Conservation (phyloP, 164 flowering plant genomes). For the Tetrastigma voinierianum region DNA sequence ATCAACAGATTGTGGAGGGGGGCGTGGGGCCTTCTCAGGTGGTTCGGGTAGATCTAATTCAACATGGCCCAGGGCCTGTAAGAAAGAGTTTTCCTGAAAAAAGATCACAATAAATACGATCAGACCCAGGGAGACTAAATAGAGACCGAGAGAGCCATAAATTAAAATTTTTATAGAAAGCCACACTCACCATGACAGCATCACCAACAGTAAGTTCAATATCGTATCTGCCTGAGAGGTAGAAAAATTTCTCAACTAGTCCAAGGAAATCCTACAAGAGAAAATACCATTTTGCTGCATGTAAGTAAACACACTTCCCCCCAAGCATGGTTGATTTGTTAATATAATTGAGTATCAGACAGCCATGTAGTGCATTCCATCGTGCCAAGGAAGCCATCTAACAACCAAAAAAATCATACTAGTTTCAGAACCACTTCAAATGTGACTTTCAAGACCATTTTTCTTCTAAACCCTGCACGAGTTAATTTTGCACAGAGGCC, state of each 20-base stretch:
- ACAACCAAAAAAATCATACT: too few species aligned
- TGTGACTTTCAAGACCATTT: too few species aligned
- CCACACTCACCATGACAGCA: constrained; percentile 72
- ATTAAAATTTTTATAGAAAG: not conserved
- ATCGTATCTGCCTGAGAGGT: constrained; percentile 89
- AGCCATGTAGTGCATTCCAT: not conserved
- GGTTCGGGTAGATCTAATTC: constrained; percentile 94
- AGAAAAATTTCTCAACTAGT: constrained; percentile 88
- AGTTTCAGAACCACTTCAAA: too few species aligned
- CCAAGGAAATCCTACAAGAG: constrained; percentile 82
- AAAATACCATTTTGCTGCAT: constrained; percentile 4
- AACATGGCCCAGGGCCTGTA: constrained; percentile 60
- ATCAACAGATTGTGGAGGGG: constrained; percentile 74
- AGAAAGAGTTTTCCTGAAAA: constrained; percentile 91
- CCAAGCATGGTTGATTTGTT: not conserved
- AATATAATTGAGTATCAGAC: not conserved
- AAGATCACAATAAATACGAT: constrained; percentile 8
- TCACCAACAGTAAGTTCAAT: constrained; percentile 91
- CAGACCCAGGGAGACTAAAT: not conserved
- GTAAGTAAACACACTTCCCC: not conserved
- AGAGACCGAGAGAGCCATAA: not conserved
- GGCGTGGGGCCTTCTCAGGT: constrained; percentile 87
- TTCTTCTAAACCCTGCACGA: not conserved
- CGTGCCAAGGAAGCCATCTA: not conserved
- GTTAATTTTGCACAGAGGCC: not conserved